These are phyloP conservation scores for Pichia nakasei DNA, from an alignment of 805 yeast genomes.

Conservation along the genomic window DNA sequence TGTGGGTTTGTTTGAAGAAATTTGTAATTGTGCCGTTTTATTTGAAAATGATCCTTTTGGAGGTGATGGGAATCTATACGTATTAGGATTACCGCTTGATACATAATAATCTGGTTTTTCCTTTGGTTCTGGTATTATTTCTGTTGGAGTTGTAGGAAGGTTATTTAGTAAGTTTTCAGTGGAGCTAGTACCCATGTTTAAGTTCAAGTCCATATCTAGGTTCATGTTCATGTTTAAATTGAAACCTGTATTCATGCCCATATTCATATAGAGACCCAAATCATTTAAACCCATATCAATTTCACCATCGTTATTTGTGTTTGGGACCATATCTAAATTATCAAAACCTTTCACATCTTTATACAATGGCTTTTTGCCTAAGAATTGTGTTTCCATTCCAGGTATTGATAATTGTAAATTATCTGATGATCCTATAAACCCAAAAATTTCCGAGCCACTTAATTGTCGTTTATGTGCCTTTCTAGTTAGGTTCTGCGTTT, in stretches of 20 bases:
- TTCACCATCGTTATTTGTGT: neutral
- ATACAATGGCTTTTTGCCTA: slow-evolving; percentile 23
- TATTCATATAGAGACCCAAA: no score
- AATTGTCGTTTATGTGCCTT: slow-evolving; percentile 46
- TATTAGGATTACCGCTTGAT: slow-evolving; percentile 35
- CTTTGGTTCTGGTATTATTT: neutral
- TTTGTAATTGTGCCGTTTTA: neutral
- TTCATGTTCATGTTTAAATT: neutral
- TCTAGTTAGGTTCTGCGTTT: slow-evolving; percentile 1
- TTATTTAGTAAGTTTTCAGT: no score
- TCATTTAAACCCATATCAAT: neutral
- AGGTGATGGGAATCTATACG: slow-evolving; percentile 50
- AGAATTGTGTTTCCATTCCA: slow-evolving; percentile 28
- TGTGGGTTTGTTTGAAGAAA: neutral
- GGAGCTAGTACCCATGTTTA: no score
- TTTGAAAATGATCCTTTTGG: slow-evolving; percentile 15
- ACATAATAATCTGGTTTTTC: slow-evolving; percentile 34
- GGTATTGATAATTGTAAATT: slow-evolving; percentile 51
- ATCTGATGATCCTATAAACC: slow-evolving; percentile 50
- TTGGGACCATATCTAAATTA: no score
- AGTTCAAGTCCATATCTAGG: no score
- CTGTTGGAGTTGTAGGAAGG: neutral
- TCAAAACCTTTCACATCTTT: slow-evolving; percentile 31
- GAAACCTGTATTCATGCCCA: neutral
- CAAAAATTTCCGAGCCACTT: slow-evolving; percentile 79